A percentile compares a stretch with the other conserved stretches of the same genome.
These are phyloP conservation scores for Clonostachys solani DNA, from an alignment of 2,329 filamentous ascomycete species.

Conservation along the genomic window DNA sequence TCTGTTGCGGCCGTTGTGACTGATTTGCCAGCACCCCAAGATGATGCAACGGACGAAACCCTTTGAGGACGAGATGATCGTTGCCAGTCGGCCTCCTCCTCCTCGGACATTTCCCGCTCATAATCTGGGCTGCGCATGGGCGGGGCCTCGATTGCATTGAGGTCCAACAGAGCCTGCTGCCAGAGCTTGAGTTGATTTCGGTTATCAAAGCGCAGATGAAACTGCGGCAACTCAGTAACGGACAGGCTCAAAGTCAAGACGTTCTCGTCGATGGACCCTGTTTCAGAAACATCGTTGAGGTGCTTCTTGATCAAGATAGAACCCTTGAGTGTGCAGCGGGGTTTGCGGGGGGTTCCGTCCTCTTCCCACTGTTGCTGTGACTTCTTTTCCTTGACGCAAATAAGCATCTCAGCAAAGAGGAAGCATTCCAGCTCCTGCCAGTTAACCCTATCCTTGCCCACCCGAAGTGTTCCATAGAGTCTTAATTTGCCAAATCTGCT, in stretches of 20 bases:
- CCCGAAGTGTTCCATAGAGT: slow-evolving; percentile 82
- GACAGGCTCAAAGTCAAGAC: slow-evolving; percentile 87
- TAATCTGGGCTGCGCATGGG: slow-evolving; percentile 69
- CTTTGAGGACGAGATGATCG: slow-evolving; percentile 55
- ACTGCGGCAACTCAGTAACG: slow-evolving; percentile 86
- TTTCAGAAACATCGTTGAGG: slow-evolving; percentile 80
- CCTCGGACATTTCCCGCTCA: slow-evolving; percentile 78
- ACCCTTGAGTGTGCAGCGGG: slow-evolving; percentile 86
- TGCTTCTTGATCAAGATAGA: slow-evolving; percentile 99
- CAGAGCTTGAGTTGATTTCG: slow-evolving; percentile 82
- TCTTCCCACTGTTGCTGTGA: slow-evolving; percentile 63
- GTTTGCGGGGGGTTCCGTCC: slow-evolving; percentile 52
- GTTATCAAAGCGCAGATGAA: slow-evolving; percentile 86
- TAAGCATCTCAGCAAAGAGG: slow-evolving; percentile 97
- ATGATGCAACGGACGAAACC: slow-evolving; percentile 77
- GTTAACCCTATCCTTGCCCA: slow-evolving; percentile 92
- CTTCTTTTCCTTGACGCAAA: slow-evolving; percentile 98
- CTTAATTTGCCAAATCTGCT: slow-evolving; percentile 88
- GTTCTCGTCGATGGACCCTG: slow-evolving; percentile 67
- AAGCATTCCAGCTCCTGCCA: slow-evolving; percentile 99
- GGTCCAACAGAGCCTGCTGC: slow-evolving; percentile 81
- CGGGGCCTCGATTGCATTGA: slow-evolving; percentile 67
- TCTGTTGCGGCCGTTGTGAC: slow-evolving; percentile 87
- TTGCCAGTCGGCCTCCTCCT: slow-evolving; percentile 80
- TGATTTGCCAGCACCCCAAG: slow-evolving; percentile 77